Evolutionary conservation across 2,329 filamentous ascomycete species (phyloP).

Genomic region (Fusarium camptoceras): DNA sequence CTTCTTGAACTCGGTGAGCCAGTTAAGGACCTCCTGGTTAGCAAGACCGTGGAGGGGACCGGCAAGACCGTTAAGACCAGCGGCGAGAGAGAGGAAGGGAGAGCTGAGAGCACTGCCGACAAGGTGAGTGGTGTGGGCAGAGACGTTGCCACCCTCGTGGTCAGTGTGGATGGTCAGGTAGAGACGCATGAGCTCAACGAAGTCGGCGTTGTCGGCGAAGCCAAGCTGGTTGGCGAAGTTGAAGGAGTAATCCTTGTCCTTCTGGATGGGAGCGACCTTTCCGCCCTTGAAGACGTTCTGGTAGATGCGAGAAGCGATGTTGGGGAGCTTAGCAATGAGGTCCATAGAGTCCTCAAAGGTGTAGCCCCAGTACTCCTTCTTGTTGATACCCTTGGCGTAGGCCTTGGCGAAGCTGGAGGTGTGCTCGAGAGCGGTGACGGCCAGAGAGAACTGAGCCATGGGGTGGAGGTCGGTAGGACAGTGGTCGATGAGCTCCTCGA

Average conservation of each 20-base stretch:
- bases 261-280: conserved; percentile 94
- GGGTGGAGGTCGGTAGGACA: conserved; percentile 99
- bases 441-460: conserved; percentile 99
- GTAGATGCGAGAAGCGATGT: conserved; percentile 98
- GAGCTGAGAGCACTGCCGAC: conserved; percentile 97
- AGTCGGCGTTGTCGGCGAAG: conserved; percentile 94
- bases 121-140: conserved; percentile 97
- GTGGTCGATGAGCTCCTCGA: conserved; percentile 99
- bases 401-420: conserved; percentile 98
- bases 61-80: conserved; percentile 97
- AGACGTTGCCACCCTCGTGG: conserved; percentile 99
- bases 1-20: conserved; percentile 99
- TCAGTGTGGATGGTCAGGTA: conserved; percentile 99
- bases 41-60: conserved; percentile 98
- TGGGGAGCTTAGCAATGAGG: conserved; percentile 98
- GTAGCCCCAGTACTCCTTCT: conserved; percentile 99
- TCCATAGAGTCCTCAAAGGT: conserved; percentile 99
- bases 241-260: conserved; percentile 99
- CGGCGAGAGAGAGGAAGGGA: conserved; percentile 94
- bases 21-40: conserved; percentile 99
- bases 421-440: conserved; percentile 97
- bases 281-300: conserved; percentile 99
- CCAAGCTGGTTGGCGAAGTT: conserved; percentile 99
- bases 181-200: conserved; percentile 96
- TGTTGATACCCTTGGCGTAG: conserved; percentile 98